A percentile compares a stretch with the other conserved stretches of the same genome.
These are phyloP conservation scores for Ogataea ramenticola DNA, from an alignment of 805 yeast genomes.

Conservation along the genomic window DNA sequence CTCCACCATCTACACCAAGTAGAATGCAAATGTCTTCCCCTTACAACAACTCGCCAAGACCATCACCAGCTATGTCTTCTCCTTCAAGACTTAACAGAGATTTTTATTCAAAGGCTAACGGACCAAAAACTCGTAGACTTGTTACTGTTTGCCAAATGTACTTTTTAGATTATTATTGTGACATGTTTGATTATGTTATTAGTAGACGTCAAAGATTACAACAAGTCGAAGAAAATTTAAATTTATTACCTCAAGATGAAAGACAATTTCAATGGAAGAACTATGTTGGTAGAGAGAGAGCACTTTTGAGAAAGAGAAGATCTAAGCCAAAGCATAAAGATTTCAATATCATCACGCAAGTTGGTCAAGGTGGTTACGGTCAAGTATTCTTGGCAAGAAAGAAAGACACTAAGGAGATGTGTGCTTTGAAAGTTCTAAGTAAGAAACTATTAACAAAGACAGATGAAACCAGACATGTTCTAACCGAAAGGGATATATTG, in stretches of 20 bases:
- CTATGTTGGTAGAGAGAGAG: slow-evolving; percentile 79
- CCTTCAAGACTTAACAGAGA: slow-evolving; percentile 29
- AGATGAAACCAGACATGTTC: slow-evolving; percentile 91
- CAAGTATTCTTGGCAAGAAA: slow-evolving; percentile 96
- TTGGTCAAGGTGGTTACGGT: slow-evolving; percentile 99
- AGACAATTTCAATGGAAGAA: slow-evolving; percentile 62
- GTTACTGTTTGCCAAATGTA: slow-evolving; percentile 91
- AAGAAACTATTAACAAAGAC: slow-evolving; percentile 79
- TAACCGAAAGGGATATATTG: slow-evolving; percentile 93
- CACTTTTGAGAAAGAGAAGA: slow-evolving; percentile 78
- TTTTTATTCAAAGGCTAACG: slow-evolving; percentile 51
- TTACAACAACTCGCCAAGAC: slow-evolving; percentile 12
- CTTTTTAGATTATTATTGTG: slow-evolving; percentile 93
- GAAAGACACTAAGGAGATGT: slow-evolving; percentile 88
- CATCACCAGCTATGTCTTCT: slow-evolving; percentile 12
- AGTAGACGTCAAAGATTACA: slow-evolving; percentile 76
- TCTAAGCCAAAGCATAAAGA: slow-evolving; percentile 91
- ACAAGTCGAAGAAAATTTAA: slow-evolving; percentile 55
- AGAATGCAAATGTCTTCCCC: slow-evolving; percentile 16
- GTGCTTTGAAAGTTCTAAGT: slow-evolving; percentile 89
- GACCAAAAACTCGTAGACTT: slow-evolving; percentile 73
- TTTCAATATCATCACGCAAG: slow-evolving; percentile 94
- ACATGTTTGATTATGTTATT: slow-evolving; percentile 87
- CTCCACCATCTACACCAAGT: slow-evolving; percentile 25
- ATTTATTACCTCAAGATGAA: slow-evolving; percentile 25